A percentile compares a stretch with the other conserved stretches of the same genome.
These are phyloP conservation scores for Trapa incisa DNA, from an alignment of 345 rosid genomes.

Conservation along the genomic window DNA sequence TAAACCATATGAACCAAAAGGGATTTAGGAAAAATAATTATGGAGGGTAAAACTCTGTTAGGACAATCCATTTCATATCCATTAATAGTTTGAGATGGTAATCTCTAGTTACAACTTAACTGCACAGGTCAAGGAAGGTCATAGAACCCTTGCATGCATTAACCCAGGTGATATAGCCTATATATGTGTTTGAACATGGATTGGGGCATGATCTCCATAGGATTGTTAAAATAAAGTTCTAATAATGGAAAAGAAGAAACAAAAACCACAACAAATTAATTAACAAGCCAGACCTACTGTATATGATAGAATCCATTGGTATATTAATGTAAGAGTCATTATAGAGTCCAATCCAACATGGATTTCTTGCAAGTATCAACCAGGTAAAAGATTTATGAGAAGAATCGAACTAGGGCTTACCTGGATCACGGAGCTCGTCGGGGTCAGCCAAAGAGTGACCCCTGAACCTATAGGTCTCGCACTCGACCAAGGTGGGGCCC, in stretches of 20 bases:
- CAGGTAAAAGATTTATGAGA: background rate
- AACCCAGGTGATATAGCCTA: no score
- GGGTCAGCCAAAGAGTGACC: constrained; percentile 68
- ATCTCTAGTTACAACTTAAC: no score
- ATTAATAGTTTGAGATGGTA: background rate
- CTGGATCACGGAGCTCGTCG: constrained; percentile 57
- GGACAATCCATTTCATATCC: background rate
- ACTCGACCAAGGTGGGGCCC: constrained; percentile 56
- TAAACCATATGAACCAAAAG: background rate
- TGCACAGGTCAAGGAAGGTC: no score
- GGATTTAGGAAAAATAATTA: background rate
- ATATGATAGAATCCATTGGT: background rate
- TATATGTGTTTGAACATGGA: no score
- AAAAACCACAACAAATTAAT: no score
- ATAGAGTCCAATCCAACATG: background rate
- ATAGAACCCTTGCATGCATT: no score
- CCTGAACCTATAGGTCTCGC: constrained; percentile 51
- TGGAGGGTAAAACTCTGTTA: background rate
- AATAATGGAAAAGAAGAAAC: no score
- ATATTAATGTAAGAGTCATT: background rate
- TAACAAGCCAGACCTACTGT: background rate
- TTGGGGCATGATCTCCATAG: no score
- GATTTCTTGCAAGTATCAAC: background rate
- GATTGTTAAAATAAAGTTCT: no score
- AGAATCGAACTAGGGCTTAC: constrained; percentile 13